phyloP scores from a whole-genome alignment of 805 yeast genomes.

The baker's yeast (Saccharomyces cerevisiae) region DNA sequence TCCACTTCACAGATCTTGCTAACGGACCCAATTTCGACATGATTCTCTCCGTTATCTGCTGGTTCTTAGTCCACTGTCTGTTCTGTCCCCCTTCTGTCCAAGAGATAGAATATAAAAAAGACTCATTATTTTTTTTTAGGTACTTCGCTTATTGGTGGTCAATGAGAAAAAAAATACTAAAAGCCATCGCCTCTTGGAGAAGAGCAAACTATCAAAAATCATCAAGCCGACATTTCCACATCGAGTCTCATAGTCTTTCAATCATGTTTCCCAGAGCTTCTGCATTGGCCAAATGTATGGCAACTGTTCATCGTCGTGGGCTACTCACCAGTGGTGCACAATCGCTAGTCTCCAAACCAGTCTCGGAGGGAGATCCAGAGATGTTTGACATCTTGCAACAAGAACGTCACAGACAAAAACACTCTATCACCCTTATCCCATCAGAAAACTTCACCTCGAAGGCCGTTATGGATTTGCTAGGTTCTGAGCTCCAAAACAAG shows the following conservation, averaged over 20 bases:
- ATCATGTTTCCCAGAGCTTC: background rate
- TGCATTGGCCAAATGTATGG: background rate
- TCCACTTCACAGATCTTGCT: background rate
- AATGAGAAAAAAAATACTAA: background rate
- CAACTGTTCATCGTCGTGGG: background rate
- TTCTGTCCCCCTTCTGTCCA: background rate
- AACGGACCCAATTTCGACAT: background rate
- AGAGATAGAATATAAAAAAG: background rate
- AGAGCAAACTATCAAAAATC: background rate
- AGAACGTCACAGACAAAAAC: conserved; percentile 81
- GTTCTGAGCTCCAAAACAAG: conserved; percentile 95
- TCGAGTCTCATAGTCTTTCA: background rate
- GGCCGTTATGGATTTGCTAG: conserved; percentile 88
- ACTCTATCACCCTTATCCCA: conserved; percentile 86
- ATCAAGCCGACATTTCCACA: background rate
- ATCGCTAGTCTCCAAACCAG: conserved; percentile 49
- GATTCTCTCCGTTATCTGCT: background rate
- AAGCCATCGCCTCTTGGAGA: background rate
- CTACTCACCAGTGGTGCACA: conserved; percentile 10
- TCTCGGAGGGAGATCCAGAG: conserved; percentile 73
- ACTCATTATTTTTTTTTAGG: background rate
- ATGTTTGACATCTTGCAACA: conserved; percentile 66
- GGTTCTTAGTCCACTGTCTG: background rate
- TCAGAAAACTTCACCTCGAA: conserved; percentile 94
- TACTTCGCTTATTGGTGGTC: background rate